Base-by-base conservation (phyloP, 352 stramenopile species). In the Peronospora destructor region DNA sequence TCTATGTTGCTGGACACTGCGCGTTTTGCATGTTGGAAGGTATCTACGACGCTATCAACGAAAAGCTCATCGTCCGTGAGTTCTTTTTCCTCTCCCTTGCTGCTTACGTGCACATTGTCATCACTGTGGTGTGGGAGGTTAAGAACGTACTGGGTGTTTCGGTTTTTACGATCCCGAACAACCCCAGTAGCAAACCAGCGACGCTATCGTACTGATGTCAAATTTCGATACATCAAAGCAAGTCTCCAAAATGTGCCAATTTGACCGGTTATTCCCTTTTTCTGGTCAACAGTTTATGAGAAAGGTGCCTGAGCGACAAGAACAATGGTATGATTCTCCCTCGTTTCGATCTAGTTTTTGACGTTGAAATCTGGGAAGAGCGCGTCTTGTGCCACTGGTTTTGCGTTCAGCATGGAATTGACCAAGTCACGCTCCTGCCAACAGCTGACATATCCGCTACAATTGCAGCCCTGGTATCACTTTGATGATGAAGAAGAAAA, bases 21-120 rank as follows among this genome's bases (percentile, higher is more conserved):
- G 67, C 71, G 32, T 93, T 91, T 60, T 79, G 77, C 45, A 85
- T 90, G 73, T 39, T 87, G 44, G 73, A 93, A 56, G 80, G 78
- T 29, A 82, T 89, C 36, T 87, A 91, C 64, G 76, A 88, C 44
- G 62, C 80, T 16, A 82, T 89, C 52, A 88, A 89, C 65, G 80
- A 94, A 33, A 65, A 70, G 14, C 65, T 94, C 13, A 79, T 89
- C 44, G 64, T 94, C 56, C 82, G 87, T 36, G 83, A 94, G 59
- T 94, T 94, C 49, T 94, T 91, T 51, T 94, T 91, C 64, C 67
- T 94, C 40, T 91, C 78, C 49, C 67, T 91, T 35, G 76, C 81
- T 8, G 71, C 80, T 19, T 94, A 94, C 55, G 66, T 91, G 28
- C 80, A 94, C 66, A 88, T 94, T 49, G 83, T 89, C 40, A 81